These are phyloP conservation scores for Achaetomiella virescens DNA, from an alignment of 495 filamentous ascomycete species.

Conservation along the genomic window DNA sequence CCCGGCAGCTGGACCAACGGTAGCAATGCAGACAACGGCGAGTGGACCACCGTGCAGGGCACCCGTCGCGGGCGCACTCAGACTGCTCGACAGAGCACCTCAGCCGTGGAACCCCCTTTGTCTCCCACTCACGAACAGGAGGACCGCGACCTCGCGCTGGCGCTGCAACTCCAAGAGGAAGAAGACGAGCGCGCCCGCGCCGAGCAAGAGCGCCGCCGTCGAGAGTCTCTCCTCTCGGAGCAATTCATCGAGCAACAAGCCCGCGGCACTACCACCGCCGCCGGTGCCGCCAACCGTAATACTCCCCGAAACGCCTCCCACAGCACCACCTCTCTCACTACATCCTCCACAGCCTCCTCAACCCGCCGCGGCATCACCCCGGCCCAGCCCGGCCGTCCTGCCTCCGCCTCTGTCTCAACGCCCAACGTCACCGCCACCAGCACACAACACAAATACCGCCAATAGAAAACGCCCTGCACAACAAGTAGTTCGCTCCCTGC, in stretches of 20 bases:
- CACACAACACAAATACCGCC: background rate
- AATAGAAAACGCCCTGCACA: constrained; percentile 14
- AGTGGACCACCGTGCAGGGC: constrained; percentile 48
- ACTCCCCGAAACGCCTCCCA: constrained; percentile 1
- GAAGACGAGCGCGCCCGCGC: constrained; percentile 61
- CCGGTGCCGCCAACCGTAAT: background rate
- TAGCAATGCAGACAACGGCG: constrained; percentile 17
- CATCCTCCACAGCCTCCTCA: background rate
- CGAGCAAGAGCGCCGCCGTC: constrained; percentile 42
- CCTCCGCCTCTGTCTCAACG: background rate
- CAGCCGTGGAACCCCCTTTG: constrained; percentile 22
- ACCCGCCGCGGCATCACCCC: background rate
- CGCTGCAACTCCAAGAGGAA: constrained; percentile 77
- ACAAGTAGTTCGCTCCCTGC: constrained; percentile 41
- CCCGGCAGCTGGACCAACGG: constrained; percentile 2
- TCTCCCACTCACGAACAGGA: constrained; percentile 54
- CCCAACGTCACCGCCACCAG: constrained; percentile 12
- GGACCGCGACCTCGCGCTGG: constrained; percentile 73
- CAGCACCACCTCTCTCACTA: constrained; percentile 16
- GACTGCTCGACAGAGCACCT: constrained; percentile 16
- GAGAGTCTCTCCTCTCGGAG: constrained; percentile 46
- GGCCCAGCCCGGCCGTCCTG: background rate
- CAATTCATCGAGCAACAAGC: constrained; percentile 54
- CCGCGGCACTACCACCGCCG: constrained; percentile 11
- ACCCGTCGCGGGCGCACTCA: constrained; percentile 29